phyloP scores from a whole-genome alignment of 208 protist genomes.

The Leishmania gerbilli region DNA sequence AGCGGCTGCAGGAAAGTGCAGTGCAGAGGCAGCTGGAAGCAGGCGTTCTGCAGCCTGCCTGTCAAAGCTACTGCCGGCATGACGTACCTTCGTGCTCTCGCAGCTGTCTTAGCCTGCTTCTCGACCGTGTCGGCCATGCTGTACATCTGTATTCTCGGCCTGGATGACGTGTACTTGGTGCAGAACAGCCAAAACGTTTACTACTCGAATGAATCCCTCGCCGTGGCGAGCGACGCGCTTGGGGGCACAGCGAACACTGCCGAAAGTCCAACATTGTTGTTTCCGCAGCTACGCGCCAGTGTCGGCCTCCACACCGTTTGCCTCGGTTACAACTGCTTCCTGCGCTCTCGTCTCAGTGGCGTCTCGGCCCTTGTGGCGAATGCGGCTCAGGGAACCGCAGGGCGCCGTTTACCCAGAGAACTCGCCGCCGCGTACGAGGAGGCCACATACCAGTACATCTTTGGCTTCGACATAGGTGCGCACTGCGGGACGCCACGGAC shows the following conservation, averaged over 20 bases:
- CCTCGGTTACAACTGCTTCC: slow-evolving; percentile 30
- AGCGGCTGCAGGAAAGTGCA: background rate
- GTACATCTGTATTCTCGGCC: slow-evolving; percentile 5
- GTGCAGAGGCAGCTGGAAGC: background rate
- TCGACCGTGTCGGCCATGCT: slow-evolving; percentile 12
- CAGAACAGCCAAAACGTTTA: slow-evolving; percentile 25
- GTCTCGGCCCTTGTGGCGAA: slow-evolving; percentile 19
- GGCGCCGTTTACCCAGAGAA: background rate
- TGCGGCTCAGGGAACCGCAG: background rate
- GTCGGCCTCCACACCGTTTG: slow-evolving; percentile 43
- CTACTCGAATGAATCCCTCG: background rate
- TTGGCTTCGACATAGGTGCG: slow-evolving; percentile 49
- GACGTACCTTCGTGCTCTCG: slow-evolving; percentile 3
- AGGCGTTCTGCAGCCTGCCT: background rate
- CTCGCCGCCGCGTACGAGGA: slow-evolving; percentile 8
- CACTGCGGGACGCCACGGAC: slow-evolving; percentile 28
- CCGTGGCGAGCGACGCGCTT: background rate
- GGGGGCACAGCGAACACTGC: background rate
- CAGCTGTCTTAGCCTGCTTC: slow-evolving; percentile 1
- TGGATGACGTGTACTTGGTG: slow-evolving; percentile 14
- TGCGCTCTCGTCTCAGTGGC: slow-evolving; percentile 17
- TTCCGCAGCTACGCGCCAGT: slow-evolving; percentile 44
- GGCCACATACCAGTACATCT: slow-evolving; percentile 35
- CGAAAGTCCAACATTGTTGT: slow-evolving; percentile 11
- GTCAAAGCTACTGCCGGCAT: slow-evolving; percentile 13